A percentile compares a stretch with the other conserved stretches of the same genome.
Conservation (phyloP, 2,329 filamentous ascomycete genomes). For the Penicillium digitatum region DNA sequence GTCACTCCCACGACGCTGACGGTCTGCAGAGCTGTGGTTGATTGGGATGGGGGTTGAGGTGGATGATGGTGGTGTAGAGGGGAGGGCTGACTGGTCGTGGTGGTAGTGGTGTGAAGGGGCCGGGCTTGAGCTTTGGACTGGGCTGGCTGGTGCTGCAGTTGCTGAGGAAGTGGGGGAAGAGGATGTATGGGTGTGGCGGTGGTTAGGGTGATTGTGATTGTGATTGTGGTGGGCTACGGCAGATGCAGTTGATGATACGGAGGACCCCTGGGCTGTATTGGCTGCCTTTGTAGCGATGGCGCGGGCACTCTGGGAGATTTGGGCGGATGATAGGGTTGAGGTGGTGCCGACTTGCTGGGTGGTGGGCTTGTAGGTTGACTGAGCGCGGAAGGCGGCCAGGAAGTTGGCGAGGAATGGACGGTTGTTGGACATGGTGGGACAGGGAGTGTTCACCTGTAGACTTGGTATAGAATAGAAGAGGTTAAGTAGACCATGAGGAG, state of each 20-base stretch:
- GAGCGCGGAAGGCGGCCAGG: slow-evolving; percentile 63
- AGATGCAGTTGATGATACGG: slow-evolving; percentile 5
- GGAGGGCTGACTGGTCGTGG: slow-evolving; percentile 30
- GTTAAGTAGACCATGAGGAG: slow-evolving; percentile 1
- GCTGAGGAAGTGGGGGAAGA: slow-evolving; percentile 15
- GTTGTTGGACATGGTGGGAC: slow-evolving; percentile 57
- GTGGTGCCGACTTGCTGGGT: slow-evolving; percentile 34
- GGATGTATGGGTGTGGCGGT: slow-evolving; percentile 7
- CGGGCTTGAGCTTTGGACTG: slow-evolving; percentile 26
- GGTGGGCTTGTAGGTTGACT: slow-evolving; percentile 58
- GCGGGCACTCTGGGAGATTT: slow-evolving; percentile 42
- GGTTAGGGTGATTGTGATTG: slow-evolving; percentile 32
- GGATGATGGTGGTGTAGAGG: slow-evolving; percentile 33
- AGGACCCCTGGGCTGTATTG: slow-evolving; percentile 11
- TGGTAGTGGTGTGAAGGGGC: slow-evolving; percentile 36
- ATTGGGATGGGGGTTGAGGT: slow-evolving; percentile 40
- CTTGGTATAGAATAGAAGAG: background rate
- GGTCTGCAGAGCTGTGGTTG: slow-evolving; percentile 32
- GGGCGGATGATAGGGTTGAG: slow-evolving; percentile 40
- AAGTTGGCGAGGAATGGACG: slow-evolving; percentile 64
- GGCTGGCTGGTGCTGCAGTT: slow-evolving; percentile 4
- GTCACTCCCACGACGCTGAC: slow-evolving; percentile 47
- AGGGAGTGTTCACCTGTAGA: background rate
- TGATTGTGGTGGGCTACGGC: slow-evolving; percentile 15
- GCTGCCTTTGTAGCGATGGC: slow-evolving; percentile 48